Evolutionary conservation across 768 basidiomycete genomes (phyloP).

Genomic region (Saitozyma sp.): DNA sequence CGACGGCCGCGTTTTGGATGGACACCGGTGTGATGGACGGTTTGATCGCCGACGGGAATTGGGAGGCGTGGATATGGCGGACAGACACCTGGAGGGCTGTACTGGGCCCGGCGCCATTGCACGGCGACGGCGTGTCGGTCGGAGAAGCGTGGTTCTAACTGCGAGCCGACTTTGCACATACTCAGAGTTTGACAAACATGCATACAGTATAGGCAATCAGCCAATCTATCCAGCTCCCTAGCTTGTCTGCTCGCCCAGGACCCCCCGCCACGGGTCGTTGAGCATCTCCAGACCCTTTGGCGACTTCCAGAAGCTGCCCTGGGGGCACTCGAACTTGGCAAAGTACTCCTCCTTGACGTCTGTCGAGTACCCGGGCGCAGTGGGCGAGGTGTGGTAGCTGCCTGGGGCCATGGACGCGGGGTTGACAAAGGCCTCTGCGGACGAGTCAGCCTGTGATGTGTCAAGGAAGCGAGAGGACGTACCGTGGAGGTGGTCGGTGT

Average conservation of each 20-base stretch:
- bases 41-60: too few species aligned
- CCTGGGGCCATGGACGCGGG: constrained; percentile 30
- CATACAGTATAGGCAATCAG: too few species aligned
- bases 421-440: constrained; percentile 24
- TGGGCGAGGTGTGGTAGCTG: constrained; percentile 22
- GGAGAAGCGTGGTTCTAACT: too few species aligned
- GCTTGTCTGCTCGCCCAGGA: constrained; percentile 24
- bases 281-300: constrained; percentile 29
- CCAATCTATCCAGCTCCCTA: not conserved
- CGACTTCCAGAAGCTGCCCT: constrained; percentile 31
- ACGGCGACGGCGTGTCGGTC: too few species aligned
- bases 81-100: too few species aligned
- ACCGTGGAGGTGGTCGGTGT: constrained; percentile 9
- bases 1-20: too few species aligned
- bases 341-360: constrained; percentile 26
- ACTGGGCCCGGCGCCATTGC: too few species aligned
- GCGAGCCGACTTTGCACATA: too few species aligned
- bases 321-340: constrained; percentile 24
- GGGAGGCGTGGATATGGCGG: too few species aligned
- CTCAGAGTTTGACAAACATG: too few species aligned
- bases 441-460: not conserved
- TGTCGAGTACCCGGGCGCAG: constrained; percentile 27
- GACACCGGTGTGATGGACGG: too few species aligned
- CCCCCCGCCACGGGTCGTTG: constrained; percentile 30
- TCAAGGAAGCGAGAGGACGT: not conserved